A percentile compares a stretch with the other conserved stretches of the same genome.
Conservation (phyloP, 495 filamentous ascomycete species). For the Schizothecium vesticola region DNA sequence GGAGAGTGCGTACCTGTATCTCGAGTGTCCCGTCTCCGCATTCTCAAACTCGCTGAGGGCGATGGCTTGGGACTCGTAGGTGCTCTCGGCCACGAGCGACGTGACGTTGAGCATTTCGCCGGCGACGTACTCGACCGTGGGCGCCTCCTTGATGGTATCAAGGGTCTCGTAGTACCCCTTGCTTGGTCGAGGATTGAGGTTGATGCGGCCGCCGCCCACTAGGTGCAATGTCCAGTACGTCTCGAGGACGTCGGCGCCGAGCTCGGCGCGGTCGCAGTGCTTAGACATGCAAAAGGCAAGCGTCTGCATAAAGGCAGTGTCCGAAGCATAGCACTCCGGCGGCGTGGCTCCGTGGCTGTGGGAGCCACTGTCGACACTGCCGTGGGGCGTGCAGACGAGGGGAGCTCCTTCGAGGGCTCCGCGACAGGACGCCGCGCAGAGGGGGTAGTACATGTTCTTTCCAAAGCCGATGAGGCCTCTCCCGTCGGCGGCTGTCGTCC, state of each 20-base stretch:
- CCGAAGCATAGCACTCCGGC: background rate
- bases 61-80: background rate
- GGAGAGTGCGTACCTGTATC: background rate
- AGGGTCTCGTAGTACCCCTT: background rate
- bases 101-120: slow-evolving; percentile 1
- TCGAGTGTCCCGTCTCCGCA: background rate
- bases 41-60: background rate
- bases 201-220: background rate
- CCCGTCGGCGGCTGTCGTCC: background rate
- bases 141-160: background rate
- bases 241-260: background rate
- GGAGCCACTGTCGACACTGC: background rate
- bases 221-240: background rate
- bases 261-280: background rate
- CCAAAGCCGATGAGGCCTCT: background rate
- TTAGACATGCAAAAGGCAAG: slow-evolving; percentile 1
- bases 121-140: background rate
- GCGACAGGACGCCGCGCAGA: background rate
- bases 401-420: background rate
- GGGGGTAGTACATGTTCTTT: background rate
- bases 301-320: background rate
- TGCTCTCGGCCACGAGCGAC: background rate
- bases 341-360: background rate
- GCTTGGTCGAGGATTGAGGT: background rate
- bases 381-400: background rate